These are phyloP conservation scores for Ophiostoma sp. DNA, from an alignment of 2,329 filamentous ascomycete species.

Conservation along the genomic window DNA sequence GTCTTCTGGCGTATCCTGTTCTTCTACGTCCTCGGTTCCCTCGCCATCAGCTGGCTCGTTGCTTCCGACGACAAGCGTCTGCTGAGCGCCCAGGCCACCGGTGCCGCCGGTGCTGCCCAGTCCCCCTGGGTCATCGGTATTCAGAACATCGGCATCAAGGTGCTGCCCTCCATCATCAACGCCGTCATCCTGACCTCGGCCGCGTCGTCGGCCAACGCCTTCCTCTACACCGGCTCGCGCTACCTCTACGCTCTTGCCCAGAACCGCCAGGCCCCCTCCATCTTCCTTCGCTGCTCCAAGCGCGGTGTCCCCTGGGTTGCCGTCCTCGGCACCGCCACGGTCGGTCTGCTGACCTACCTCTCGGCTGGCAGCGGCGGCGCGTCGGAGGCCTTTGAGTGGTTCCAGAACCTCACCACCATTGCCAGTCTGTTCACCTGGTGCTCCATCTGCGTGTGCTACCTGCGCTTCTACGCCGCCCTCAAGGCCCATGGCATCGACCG, in stretches of 20 bases:
- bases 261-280: slow-evolving; percentile 52
- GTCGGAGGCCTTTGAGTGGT: slow-evolving; percentile 35
- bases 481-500: slow-evolving; percentile 59
- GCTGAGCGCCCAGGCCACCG: slow-evolving; percentile 40
- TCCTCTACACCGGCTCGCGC: slow-evolving; percentile 54
- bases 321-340: slow-evolving; percentile 43
- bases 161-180: slow-evolving; percentile 58
- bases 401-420: slow-evolving; percentile 48
- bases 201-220: slow-evolving; percentile 54
- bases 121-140: slow-evolving; percentile 65
- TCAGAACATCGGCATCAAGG: slow-evolving; percentile 56
- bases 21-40: slow-evolving; percentile 58
- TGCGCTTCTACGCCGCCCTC: slow-evolving; percentile 63
- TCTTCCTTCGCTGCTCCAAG: slow-evolving; percentile 54
- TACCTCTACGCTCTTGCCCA: slow-evolving; percentile 56
- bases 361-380: slow-evolving; percentile 59
- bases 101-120: slow-evolving; percentile 45
- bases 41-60: slow-evolving; percentile 57
- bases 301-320: slow-evolving; percentile 42
- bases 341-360: slow-evolving; percentile 64
- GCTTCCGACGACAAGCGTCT: slow-evolving; percentile 58
- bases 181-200: slow-evolving; percentile 56
- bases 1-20: slow-evolving; percentile 58
- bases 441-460: slow-evolving; percentile 61
- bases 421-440: slow-evolving; percentile 65